Conservation (phyloP, 495 filamentous ascomycete genomes). For the Hyaloscypha hepaticicola region DNA sequence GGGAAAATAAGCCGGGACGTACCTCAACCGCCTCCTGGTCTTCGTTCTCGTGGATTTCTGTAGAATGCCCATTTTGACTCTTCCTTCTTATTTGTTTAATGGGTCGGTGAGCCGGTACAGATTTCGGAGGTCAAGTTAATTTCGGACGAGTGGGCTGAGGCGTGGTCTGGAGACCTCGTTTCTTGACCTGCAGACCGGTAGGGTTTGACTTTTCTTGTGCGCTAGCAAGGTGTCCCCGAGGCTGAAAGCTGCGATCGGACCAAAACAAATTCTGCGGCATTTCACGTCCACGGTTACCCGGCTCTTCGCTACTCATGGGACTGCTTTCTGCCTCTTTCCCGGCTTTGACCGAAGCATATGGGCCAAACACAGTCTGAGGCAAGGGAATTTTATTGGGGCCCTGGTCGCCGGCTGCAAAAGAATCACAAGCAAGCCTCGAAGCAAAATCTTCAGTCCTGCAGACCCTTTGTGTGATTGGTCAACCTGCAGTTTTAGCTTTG, state of each 20-base stretch:
- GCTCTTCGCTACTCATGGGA: not conserved
- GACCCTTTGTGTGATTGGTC: not conserved
- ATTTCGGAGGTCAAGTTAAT: no score
- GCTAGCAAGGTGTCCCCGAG: no score
- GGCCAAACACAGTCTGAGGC: no score
- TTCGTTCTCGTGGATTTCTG: slow-evolving; percentile 58
- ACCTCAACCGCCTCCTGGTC: slow-evolving; percentile 48
- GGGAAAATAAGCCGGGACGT: not conserved
- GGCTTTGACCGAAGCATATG: not conserved
- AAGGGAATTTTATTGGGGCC: not conserved
- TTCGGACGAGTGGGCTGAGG: no score
- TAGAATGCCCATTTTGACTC: slow-evolving; percentile 44
- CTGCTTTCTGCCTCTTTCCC: not conserved
- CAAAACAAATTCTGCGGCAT: slow-evolving; percentile 5
- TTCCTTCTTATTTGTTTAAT: not conserved
- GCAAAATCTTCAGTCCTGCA: not conserved
- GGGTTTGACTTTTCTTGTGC: no score
- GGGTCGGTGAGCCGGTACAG: no score
- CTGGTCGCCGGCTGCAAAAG: no score
- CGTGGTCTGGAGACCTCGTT: no score
- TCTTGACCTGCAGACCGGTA: no score
- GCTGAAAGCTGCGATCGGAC: no score
- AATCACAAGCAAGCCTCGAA: no score
- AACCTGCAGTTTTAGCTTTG: not conserved
- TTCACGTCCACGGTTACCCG: slow-evolving; percentile 9